These are phyloP conservation scores for Saccharomycopsis capsularis DNA, from an alignment of 805 yeast species.

Conservation along the genomic window DNA sequence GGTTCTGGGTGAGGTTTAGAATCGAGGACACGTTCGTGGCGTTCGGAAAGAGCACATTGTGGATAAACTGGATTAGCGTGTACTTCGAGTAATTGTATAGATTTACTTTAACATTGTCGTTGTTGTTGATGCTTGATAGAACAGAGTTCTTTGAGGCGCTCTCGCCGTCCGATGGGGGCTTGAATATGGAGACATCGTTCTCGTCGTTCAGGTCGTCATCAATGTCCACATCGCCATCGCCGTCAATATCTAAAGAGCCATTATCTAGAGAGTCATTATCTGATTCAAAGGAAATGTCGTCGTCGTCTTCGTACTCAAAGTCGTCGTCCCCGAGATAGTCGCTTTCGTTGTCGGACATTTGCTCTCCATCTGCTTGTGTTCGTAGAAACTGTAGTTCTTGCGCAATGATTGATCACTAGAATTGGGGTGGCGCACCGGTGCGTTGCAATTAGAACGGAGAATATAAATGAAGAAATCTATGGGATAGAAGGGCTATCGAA, in stretches of 20 bases:
- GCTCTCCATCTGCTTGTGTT: too few relatives aligned
- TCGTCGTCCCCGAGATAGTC: slow-evolving; percentile 21
- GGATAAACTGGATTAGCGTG: slow-evolving; percentile 21
- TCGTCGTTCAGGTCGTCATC: slow-evolving; percentile 22
- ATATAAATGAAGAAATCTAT: too few relatives aligned
- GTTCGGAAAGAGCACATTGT: slow-evolving; percentile 25
- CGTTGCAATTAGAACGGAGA: background rate
- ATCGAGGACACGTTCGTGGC: slow-evolving; percentile 32
- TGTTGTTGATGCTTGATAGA: slow-evolving; percentile 4
- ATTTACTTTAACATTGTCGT: slow-evolving; percentile 22
- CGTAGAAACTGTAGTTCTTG: background rate
- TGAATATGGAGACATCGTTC: slow-evolving; percentile 1
- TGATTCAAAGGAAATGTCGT: slow-evolving; percentile 17
- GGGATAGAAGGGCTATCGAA: too few relatives aligned
- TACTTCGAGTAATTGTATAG: slow-evolving; percentile 28
- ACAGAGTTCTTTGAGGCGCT: background rate
- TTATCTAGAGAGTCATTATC: too few relatives aligned
- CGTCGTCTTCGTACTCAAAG: slow-evolving; percentile 22
- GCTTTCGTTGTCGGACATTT: slow-evolving; percentile 13
- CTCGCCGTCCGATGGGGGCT: slow-evolving; percentile 6
- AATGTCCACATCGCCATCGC: slow-evolving; percentile 23
- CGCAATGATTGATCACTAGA: background rate
- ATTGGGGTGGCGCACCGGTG: background rate
- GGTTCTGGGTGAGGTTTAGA: slow-evolving; percentile 33
- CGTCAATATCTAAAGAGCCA: slow-evolving; percentile 9